Evolutionary conservation across 257 asterid species (phyloP).

Genomic region (Solanum piurae): DNA sequence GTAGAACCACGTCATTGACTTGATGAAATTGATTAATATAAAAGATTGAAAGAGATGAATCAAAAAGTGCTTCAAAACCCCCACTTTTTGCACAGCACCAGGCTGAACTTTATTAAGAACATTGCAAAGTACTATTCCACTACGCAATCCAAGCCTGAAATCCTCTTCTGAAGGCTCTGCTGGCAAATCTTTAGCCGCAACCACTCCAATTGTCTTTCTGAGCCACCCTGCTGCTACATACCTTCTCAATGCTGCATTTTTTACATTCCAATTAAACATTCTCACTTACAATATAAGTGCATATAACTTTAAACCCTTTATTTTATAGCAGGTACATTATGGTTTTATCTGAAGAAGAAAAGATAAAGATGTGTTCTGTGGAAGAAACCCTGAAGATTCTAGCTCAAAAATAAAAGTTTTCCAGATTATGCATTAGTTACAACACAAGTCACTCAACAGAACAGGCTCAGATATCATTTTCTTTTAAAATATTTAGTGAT

Average conservation of each 20-base stretch:
- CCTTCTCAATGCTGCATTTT: slow-evolving; percentile 73
- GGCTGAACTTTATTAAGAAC: slow-evolving; percentile 75
- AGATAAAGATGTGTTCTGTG: slow-evolving; percentile 22
- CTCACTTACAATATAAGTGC: not conserved
- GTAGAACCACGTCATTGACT: not conserved
- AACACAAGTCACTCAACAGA: not conserved
- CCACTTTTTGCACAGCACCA: slow-evolving; percentile 71
- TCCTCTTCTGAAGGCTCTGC: slow-evolving; percentile 93
- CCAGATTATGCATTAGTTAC: slow-evolving; percentile 19
- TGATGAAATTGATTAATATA: not conserved
- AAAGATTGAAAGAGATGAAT: not conserved
- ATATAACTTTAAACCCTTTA: not conserved
- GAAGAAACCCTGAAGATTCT: not conserved
- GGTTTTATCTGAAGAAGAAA: slow-evolving; percentile 31
- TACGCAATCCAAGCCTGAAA: slow-evolving; percentile 73
- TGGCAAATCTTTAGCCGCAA: slow-evolving; percentile 79
- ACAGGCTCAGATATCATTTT: not conserved
- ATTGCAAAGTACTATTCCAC: slow-evolving; percentile 89
- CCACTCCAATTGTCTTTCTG: slow-evolving; percentile 82
- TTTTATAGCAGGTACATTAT: slow-evolving; percentile 24
- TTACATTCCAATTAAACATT: slow-evolving; percentile 2
- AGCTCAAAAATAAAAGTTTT: slow-evolving; percentile 4
- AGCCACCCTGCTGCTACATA: slow-evolving; percentile 81
- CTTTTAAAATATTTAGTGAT: not conserved
- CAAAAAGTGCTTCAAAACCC: slow-evolving; percentile 6